A percentile compares a stretch with the other conserved stretches of the same genome.
phyloP scores from a whole-genome alignment of 2,329 filamentous ascomycete species.

The Periconia macrospinosa region DNA sequence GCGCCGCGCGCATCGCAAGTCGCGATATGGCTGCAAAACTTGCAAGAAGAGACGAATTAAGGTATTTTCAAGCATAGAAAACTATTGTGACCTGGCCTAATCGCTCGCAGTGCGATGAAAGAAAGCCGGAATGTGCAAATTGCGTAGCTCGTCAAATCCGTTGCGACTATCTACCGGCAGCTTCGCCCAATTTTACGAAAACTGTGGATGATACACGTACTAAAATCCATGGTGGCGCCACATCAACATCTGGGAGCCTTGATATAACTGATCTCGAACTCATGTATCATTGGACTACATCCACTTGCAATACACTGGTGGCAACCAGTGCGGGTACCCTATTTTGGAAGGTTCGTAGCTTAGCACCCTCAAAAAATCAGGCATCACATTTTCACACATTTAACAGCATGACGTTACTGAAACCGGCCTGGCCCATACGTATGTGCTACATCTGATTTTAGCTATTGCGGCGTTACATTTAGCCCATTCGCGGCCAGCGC shows the following conservation, averaged over 20 bases:
- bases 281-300: constrained; percentile 29
- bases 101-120: constrained; percentile 28
- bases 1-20: constrained; percentile 31
- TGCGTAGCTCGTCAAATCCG: constrained; percentile 23
- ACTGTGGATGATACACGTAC: background rate
- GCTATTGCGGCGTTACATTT: constrained; percentile 30
- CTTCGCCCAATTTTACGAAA: background rate
- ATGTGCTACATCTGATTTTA: constrained; percentile 27
- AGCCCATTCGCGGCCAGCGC: constrained; percentile 20
- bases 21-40: constrained; percentile 29
- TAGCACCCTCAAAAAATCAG: no score
- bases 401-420: constrained; percentile 20
- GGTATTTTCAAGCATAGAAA: constrained; percentile 12
- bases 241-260: constrained; percentile 1
- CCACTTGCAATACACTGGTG: constrained; percentile 25
- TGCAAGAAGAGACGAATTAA: constrained; percentile 33
- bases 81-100: background rate
- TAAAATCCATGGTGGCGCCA: background rate
- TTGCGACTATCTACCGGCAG: constrained; percentile 19
- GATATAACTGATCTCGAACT: constrained; percentile 27
- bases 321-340: constrained; percentile 14
- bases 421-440: constrained; percentile 17
- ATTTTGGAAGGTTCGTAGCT: no score
- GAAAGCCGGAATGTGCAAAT: constrained; percentile 26
- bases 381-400: no score